Evolutionary conservation across 1,139 yeast species (phyloP), one percentile per base, ranked within the genome.

Genomic region (Trichomonascaceae sp.): DNA sequence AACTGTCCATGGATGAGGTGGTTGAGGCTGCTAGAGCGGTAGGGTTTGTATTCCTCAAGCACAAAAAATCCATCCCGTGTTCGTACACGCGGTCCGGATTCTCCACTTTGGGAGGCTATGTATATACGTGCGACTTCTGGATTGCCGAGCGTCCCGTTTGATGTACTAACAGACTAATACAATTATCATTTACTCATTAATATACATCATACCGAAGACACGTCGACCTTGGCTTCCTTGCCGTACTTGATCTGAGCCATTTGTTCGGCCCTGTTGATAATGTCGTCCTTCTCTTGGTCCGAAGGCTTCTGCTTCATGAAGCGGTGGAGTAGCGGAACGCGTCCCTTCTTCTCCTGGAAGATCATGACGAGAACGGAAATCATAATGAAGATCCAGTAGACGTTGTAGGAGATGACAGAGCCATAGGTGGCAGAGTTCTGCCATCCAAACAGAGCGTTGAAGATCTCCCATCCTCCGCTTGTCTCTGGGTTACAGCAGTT

Each of bases 361-460:
- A 72, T 56, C 48, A 71, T 60, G 6, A 61, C 37, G 31, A 70
- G 60, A 35, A 84, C 62, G 54, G 73, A 59, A 0, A 54, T 36
- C 31, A 77, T 72, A 13, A 85, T 71, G 27, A 67, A 56, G 5
- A 71, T 32, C 98, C 98, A 89, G 58, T 82, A 89, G 4, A 64
- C 43, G 43, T 74, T 69, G 58, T 89, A 89, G 34, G 85, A 71
- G 16, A 69, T 56, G n/a, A 89, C 85, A 27, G 94, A 81, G 14
- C 95, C 96, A 52, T 80, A 82, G 1, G 96, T 87, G 15, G 96
- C 97, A 27, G 92, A 74, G 57, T 89, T 89, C 26, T 89, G 82
- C 98, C 98, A 89, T 1, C 98, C 98, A 38, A 89, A 67, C 8
- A 89, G 63, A 3, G 97, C 96, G 46, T 89, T 85, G 54, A 85